Evolutionary conservation across 257 asterid species (phyloP), one percentile per base, ranked within the genome.

Genomic region (Thymus mandschuricus): DNA sequence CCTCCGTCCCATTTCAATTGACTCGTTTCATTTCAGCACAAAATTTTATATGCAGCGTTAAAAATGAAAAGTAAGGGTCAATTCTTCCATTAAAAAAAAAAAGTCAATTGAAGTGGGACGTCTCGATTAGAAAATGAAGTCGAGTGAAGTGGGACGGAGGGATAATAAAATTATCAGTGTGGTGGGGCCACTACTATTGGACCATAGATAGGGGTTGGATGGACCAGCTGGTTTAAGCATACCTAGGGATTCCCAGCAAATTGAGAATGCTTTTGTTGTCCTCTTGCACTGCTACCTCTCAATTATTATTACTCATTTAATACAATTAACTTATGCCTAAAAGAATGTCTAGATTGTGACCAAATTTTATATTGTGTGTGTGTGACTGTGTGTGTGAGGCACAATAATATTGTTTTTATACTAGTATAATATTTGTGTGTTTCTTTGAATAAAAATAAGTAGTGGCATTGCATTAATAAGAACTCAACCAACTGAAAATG

Each of bases 221-320:
- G 76, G 77, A 61, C 72, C 70, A 66, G 8, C 75, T 28, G 3
- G n/a, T 29, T 27, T 38, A 38, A 54, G 21, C 40, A 29, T 46
- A 49, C 66, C 70, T 70, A 6, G 77, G 77, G 79, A 68, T 81
- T 78, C 75, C 28, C 76, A 69, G 52, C 64, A 54, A 21, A 50
- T 80, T 79, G 63, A 68, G 68, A 76, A 76, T 78, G 66, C 15
- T 73, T 70, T 73, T 60, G 71, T 79, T 84, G 86, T 84, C 85
- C 78, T 77, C 46, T 56, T 54, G 27, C 44, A 38, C 44, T 38
- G 10, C 11, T 3, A 55, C 11, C n/a, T 70, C 35, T 7, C 52
- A 3, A 52, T 49, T 52, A 52, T 15, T 52, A 61, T 62, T 6
- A 2, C 28, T 6, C 55, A 62, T 33, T 75, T 64, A 33, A 54